These are phyloP conservation scores for Jaltomata sinuosa DNA, from an alignment of 257 asterid species.

Conservation along the genomic window DNA sequence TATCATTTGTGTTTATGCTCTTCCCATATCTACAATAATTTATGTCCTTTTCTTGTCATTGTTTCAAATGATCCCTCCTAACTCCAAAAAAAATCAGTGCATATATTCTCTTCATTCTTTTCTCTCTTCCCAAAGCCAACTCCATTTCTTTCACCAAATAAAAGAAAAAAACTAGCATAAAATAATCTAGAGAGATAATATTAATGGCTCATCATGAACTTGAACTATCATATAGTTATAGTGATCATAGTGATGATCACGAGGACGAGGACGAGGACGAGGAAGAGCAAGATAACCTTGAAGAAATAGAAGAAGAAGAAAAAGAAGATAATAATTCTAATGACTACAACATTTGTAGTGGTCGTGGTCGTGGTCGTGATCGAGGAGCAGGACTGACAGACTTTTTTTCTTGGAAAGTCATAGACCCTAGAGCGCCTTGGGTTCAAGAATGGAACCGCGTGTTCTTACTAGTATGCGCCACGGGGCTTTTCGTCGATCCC, in stretches of 20 bases:
- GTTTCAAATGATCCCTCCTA: neutral
- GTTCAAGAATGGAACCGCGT: constrained; percentile 87
- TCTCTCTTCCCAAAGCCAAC: neutral
- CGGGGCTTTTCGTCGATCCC: constrained; percentile 80
- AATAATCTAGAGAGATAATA: neutral
- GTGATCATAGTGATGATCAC: constrained; percentile 10
- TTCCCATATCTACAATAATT: neutral
- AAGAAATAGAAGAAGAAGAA: constrained; percentile 16
- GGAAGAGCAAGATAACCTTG: constrained; percentile 3
- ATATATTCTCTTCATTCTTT: neutral
- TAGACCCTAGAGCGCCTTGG: constrained; percentile 61
- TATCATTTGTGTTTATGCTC: neutral
- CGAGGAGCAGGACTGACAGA: constrained; percentile 6
- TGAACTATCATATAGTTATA: constrained; percentile 11
- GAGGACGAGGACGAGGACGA: neutral
- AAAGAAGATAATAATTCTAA: neutral
- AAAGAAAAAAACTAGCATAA: neutral
- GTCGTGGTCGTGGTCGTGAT: neutral
- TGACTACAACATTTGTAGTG: constrained; percentile 1
- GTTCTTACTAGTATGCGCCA: constrained; percentile 61
- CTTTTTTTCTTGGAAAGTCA: constrained; percentile 31
- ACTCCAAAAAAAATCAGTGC: neutral
- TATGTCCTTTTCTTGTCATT: neutral
- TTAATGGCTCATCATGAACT: constrained; percentile 27
- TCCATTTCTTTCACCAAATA: neutral